Evolutionary conservation across 2,329 filamentous ascomycete genomes (phyloP).

Genomic region (Rhinocladiella mackenziei): DNA sequence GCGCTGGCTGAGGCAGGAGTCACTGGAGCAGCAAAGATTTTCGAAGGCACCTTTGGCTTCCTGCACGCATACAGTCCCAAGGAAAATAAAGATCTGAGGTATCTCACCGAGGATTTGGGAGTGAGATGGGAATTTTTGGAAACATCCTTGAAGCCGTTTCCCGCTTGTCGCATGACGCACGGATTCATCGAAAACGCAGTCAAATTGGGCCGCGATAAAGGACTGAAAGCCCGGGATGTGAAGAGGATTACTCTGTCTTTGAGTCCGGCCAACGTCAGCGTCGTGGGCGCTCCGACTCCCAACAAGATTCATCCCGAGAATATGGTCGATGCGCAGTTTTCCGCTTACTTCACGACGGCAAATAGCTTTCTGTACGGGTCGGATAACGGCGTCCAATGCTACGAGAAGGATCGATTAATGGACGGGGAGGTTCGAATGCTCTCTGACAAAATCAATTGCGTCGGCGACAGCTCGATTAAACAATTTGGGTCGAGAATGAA

Average conservation of each 20-base stretch:
- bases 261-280: conserved; percentile 22
- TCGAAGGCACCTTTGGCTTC: conserved; percentile 27
- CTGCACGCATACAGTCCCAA: conserved; percentile 27
- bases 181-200: conserved; percentile 25
- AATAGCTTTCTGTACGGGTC: conserved; percentile 25
- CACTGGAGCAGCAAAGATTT: conserved; percentile 24
- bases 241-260: conserved; percentile 16
- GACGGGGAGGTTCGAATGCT: conserved; percentile 18
- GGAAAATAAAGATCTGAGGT: conserved; percentile 13
- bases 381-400: conserved; percentile 16
- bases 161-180: conserved; percentile 29
- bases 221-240: conserved; percentile 8
- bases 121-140: conserved; percentile 25
- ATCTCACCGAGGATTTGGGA: conserved; percentile 18
- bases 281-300: conserved; percentile 35
- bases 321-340: conserved; percentile 37
- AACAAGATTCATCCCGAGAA: conserved; percentile 38
- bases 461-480: conserved; percentile 16
- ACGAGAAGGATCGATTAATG: conserved; percentile 15
- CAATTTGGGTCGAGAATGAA: conserved; percentile 20
- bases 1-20: conserved; percentile 37
- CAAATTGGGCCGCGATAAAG: conserved; percentile 13
- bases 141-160: conserved; percentile 26
- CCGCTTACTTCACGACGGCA: conserved; percentile 36
- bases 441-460: conserved; percentile 23